Base-by-base conservation (phyloP, 2,329 filamentous ascomycete genomes). In the Trichoderma guizhouense region DNA sequence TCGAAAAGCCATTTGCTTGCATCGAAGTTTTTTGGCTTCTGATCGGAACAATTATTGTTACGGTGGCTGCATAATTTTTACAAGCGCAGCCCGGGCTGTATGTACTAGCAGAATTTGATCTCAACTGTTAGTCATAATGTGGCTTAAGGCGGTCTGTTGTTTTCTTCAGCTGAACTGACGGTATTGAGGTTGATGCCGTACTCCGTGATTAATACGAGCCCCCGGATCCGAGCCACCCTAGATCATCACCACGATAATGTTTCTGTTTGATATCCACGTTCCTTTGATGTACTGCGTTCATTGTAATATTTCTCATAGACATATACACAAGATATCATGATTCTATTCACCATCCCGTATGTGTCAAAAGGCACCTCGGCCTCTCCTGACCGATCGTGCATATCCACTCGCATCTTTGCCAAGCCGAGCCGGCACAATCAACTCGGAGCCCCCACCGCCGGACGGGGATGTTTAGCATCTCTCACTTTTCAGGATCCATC, bases 371-470 rank as follows among this genome's bases (percentile, higher is more conserved):
- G n/a, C 43, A 57, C 7, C 55, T 64, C 62, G 28, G 34, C 34
- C 51, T 18, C 28, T 21, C 3, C 18, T 34, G 32, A 14, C 51
- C 26, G 26, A n/a, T 32, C 36, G n/a, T n/a, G 30, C 64, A 51
- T 57, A 51, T 57, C 62, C 62, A 65, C 62, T 62, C 11, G 21
- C 60, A 24, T 62, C 60, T 7, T 51, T 26, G 43, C 57, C 57
- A 70, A 70, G 67, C 67, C 65, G 55, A 43, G 34, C 51, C 51
- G 64, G 55, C 55, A 14, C n/a, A 69, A 30, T n/a, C 57, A 61
- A 26, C 36, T 57, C 53, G 65, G 36, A 47, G 24, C 26, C n/a
- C 32, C 67, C 57, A 61, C 67, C 18, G 8, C 58, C 30, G 21
- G 57, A 70, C 57, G 30, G 21, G 67, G 58, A 36, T 63, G 15